Base-by-base conservation (phyloP, 345 rosid species). In the Eucalyptus cloeziana region DNA sequence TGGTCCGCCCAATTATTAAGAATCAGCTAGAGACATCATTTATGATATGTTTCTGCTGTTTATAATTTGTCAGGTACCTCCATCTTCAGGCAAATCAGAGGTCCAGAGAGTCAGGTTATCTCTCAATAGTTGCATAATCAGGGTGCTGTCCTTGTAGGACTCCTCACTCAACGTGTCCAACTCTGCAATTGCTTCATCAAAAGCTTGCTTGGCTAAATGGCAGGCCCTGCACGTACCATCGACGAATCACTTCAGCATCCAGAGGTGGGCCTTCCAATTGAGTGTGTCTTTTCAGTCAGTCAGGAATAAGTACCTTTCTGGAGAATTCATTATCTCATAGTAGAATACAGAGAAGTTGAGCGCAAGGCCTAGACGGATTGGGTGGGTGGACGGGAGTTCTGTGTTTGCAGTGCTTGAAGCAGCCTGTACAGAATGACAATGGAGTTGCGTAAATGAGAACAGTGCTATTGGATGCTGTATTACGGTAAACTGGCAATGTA, bases 91-190 rank as follows among this genome's bases (percentile, higher is more conserved):
- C 93, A 98, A 96, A 93, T 98, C 99, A 89, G 98, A 96, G 91
- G 99, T 98, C 99, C 99, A 98, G 85, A 98, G 97, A 44, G 99
- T 97, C 92, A 98, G 99, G 92, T 98, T 98, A 88, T 98, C 99
- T 95, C 99, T 96, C 67, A 98, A 92, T 88, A 98, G 97, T 95
- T 98, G 99, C 98, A 98, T 98, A 62, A 98, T 98, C 91, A 98
- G 94, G 85, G 99, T 98, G 94, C 99, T 98, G 89, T 98, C 99
- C 92, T 98, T 98, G 95, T 97, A 98, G 4, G 99, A 98, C 90
- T 98, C 99, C 94, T 97, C 99, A 54, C 97, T 98, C 89, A 98
- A 92, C 80, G 98, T 97, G 94, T 98, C 99, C 92, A 98, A 93
- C 92, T 97, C 99, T 1, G 99, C 96, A 90, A 98, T 98, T 14